phyloP scores from a whole-genome alignment of 495 filamentous ascomycete genomes.

The Lasiosphaeria miniovina region DNA sequence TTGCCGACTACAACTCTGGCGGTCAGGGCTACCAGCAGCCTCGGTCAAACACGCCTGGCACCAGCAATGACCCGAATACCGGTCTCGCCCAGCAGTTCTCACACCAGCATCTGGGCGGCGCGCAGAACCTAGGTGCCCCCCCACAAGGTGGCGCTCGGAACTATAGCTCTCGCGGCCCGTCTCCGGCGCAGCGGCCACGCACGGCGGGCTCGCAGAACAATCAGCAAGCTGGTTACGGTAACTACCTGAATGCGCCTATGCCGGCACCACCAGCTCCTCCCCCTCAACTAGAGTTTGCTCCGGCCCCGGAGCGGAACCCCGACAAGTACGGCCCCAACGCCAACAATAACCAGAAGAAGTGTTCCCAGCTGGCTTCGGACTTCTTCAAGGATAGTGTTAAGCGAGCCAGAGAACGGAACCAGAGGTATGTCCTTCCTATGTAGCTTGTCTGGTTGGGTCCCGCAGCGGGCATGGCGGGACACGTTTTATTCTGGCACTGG shows the following conservation, averaged over 20 bases:
- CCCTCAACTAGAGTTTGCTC: slow-evolving; percentile 49
- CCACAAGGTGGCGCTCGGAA: slow-evolving; percentile 40
- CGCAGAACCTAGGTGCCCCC: slow-evolving; percentile 38
- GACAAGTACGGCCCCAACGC: slow-evolving; percentile 64
- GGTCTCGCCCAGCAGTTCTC: slow-evolving; percentile 94
- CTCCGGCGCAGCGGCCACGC: slow-evolving; percentile 70
- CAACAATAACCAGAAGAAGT: slow-evolving; percentile 72
- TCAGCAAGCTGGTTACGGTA: slow-evolving; percentile 56
- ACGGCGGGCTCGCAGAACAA: slow-evolving; percentile 64
- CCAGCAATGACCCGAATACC: slow-evolving; percentile 66
- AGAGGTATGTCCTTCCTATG: slow-evolving; percentile 58
- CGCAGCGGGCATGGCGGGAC: background rate
- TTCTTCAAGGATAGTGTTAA: slow-evolving; percentile 98
- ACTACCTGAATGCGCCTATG: slow-evolving; percentile 63
- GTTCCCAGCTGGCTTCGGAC: slow-evolving; percentile 71
- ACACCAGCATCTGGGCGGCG: slow-evolving; percentile 85
- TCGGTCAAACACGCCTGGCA: slow-evolving; percentile 52
- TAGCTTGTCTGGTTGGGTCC: background rate
- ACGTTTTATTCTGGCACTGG: background rate
- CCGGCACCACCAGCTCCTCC: slow-evolving; percentile 37
- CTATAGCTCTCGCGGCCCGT: slow-evolving; percentile 63
- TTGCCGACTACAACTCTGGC: slow-evolving; percentile 30
- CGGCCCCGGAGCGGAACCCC: slow-evolving; percentile 66
- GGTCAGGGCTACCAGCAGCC: slow-evolving; percentile 53
- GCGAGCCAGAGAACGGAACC: slow-evolving; percentile 84